phyloP scores from a whole-genome alignment of 2,329 filamentous ascomycete species.

The Stagonosporopsis cucurbitacearum region DNA sequence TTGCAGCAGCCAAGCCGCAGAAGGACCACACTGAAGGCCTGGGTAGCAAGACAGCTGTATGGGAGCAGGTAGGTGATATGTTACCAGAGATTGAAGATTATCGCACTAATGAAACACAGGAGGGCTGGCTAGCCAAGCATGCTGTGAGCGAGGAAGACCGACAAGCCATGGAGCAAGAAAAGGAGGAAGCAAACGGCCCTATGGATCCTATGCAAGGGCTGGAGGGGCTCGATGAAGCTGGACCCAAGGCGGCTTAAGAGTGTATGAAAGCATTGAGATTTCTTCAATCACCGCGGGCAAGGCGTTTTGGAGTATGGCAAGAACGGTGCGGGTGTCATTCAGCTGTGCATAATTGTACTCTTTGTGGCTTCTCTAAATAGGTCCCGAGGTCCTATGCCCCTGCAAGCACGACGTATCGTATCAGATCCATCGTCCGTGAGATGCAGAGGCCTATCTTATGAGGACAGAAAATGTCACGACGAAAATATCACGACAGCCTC shows the following conservation, averaged over 20 bases:
- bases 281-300: constrained; percentile 8
- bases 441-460: background rate
- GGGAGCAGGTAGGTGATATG: constrained; percentile 80
- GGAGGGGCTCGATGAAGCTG: constrained; percentile 91
- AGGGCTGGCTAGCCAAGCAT: constrained; percentile 90
- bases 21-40: constrained; percentile 87
- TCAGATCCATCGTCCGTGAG: background rate
- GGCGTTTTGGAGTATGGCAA: constrained; percentile 31
- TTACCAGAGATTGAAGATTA: background rate
- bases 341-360: background rate
- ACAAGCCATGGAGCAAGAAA: constrained; percentile 63
- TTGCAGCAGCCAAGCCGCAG: constrained; percentile 88
- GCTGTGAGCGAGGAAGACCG: constrained; percentile 83
- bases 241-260: constrained; percentile 74
- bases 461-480: background rate
- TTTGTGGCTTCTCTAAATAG: background rate
- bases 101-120: constrained; percentile 60
- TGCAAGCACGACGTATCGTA: background rate
- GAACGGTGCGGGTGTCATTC: constrained; percentile 12
- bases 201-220: constrained; percentile 95
- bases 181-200: constrained; percentile 59
- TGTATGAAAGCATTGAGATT: background rate
- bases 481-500: background rate
- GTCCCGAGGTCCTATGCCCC: background rate
- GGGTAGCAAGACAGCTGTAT: constrained; percentile 91